phyloP scores from a whole-genome alignment of 1,139 yeast species.

The Geotrichum siamense region DNA sequence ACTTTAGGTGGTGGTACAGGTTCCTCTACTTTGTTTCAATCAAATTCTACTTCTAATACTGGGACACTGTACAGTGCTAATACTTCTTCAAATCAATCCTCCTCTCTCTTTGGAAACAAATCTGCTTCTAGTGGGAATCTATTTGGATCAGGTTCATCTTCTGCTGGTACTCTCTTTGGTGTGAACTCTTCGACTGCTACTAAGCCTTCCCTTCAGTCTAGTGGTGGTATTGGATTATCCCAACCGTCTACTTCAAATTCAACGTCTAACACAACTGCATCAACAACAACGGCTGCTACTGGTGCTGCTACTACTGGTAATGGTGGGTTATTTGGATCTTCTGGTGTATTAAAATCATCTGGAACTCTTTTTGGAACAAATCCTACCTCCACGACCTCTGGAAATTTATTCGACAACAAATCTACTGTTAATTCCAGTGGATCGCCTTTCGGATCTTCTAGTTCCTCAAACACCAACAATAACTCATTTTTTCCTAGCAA shows the following conservation, averaged over 20 bases:
- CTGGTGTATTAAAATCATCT: too few species aligned
- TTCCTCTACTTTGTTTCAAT: too few species aligned
- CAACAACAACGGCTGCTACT: slow-evolving; percentile 27
- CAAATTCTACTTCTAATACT: too few species aligned
- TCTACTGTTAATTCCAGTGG: too few species aligned
- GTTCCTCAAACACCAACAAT: too few species aligned
- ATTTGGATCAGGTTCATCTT: neutral
- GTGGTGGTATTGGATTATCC: slow-evolving; percentile 24
- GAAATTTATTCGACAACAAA: neutral
- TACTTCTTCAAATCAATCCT: too few species aligned
- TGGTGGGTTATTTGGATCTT: slow-evolving; percentile 34
- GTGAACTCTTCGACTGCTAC: slow-evolving; percentile 12
- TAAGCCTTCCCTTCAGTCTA: too few species aligned
- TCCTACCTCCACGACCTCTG: too few species aligned
- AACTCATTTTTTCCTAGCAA: too few species aligned
- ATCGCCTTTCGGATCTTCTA: too few species aligned
- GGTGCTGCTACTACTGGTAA: slow-evolving; percentile 17
- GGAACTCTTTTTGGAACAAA: slow-evolving; percentile 17
- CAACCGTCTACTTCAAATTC: slow-evolving; percentile 30
- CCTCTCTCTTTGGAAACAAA: neutral
- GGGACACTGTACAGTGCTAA: too few species aligned
- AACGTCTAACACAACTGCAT: slow-evolving; percentile 13
- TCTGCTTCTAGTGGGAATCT: neutral
- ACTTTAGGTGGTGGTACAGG: too few species aligned
- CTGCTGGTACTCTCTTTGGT: slow-evolving; percentile 29